Evolutionary conservation across 2,329 filamentous ascomycete species (phyloP), one percentile per base, ranked within the genome.

Genomic region (Cylindrodendrum hubeiense): DNA sequence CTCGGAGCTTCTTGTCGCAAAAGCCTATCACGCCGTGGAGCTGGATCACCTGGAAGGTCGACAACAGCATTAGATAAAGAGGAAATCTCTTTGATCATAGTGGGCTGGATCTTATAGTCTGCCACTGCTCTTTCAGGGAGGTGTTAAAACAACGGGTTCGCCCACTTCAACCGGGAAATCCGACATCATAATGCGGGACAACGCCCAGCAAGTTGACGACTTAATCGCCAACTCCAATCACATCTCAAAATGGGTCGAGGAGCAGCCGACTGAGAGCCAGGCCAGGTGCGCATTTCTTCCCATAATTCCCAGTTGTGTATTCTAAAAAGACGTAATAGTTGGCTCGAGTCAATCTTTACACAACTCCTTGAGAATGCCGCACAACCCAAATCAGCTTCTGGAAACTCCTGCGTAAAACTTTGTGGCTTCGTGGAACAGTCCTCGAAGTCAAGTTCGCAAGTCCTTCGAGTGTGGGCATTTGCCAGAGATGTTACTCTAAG

Each of bases 371-470:
- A 77, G 17, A 80, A 81, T 63, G 86, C 87, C 28, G 81, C 83
- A 10, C 84, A 87, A 71, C 86, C 87, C 13, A 85, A 84, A 56
- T 84, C 85, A 57, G 80, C 82, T 26, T 89, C 86, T 5, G 87
- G 86, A 13, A 85, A 88, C 71, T 84, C 86, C 15, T 90, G 76
- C 67, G 72, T 87, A 67, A 88, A 86, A 73, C 83, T 91, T 21
- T 90, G 87, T 68, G 86, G 88, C 33, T 90, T 90, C 67, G 83
- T 90, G 64, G 87, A 90, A 72, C 85, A 87, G 65, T 86, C 86
- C 56, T 84, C 83, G 67, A 87, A 83, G 68, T 88, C 88, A 3
- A 68, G 73, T 15, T 81, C 83, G 10, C 66, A 77, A 26, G 61
- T 69, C 4, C 73, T 90, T 33, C 79, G 75, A 50, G 67, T 72